These are phyloP conservation scores for Corymbia calophylla DNA, from an alignment of 441 rosid species.

Conservation along the genomic window DNA sequence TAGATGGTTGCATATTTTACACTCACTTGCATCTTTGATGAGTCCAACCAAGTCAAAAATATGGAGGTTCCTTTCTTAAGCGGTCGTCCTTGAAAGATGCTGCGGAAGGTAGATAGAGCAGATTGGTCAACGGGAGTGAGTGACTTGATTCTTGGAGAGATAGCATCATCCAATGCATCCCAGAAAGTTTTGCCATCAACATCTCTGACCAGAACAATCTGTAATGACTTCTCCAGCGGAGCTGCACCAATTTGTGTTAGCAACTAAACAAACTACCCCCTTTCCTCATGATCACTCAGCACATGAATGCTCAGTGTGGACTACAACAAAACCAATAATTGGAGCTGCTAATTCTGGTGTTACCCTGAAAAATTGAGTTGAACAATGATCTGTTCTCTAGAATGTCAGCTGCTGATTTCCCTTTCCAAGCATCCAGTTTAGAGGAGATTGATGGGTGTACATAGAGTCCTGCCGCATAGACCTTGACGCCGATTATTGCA, in stretches of 20 bases:
- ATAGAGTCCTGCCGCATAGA: constrained; percentile 82
- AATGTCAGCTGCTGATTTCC: constrained; percentile 37
- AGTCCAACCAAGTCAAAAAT: constrained; percentile 65
- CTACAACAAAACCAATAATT: not conserved
- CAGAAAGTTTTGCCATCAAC: constrained; percentile 92
- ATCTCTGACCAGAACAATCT: constrained; percentile 85
- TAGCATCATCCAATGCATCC: constrained; percentile 77
- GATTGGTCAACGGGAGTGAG: constrained; percentile 44
- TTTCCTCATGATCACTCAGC: not conserved
- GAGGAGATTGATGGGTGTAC: constrained; percentile 39
- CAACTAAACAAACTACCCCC: not conserved
- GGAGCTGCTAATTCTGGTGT: not conserved
- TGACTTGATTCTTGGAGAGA: constrained; percentile 60
- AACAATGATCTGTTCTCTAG: constrained; percentile 43
- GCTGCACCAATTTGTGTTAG: constrained; percentile 23
- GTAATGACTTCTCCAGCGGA: constrained; percentile 56
- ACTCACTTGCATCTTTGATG: constrained; percentile 72
- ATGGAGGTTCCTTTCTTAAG: constrained; percentile 71
- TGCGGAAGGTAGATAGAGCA: constrained; percentile 53
- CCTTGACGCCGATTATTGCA: constrained; percentile 79
- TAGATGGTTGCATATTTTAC: not conserved
- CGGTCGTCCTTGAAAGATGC: constrained; percentile 57
- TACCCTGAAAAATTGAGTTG: constrained; percentile 51
- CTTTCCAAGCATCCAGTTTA: constrained; percentile 49
- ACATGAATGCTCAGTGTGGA: not conserved